These are phyloP conservation scores for Fusarium dlaminii DNA, from an alignment of 2,329 filamentous ascomycete species.

Conservation along the genomic window DNA sequence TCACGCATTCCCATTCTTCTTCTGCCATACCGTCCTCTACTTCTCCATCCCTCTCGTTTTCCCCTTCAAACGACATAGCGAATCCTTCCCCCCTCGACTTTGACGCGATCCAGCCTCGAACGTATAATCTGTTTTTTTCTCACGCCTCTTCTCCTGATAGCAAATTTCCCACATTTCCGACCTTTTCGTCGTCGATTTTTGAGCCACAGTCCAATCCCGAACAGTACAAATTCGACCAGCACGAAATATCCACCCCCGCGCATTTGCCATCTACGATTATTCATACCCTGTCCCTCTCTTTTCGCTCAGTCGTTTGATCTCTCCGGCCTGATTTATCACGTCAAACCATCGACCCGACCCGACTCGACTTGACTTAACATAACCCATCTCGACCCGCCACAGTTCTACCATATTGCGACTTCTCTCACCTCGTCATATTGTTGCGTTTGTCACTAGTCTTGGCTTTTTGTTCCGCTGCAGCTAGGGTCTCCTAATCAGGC, in stretches of 20 bases:
- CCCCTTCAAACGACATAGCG: slow-evolving; percentile 21
- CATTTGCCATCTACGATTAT: slow-evolving; percentile 31
- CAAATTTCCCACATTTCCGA: neutral
- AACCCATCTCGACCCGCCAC: slow-evolving; percentile 2
- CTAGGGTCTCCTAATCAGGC: neutral
- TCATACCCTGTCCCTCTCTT: slow-evolving; percentile 30
- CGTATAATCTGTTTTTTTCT: neutral
- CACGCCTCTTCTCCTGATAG: neutral
- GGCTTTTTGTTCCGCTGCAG: neutral
- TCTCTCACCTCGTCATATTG: neutral
- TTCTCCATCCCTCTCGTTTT: slow-evolving; percentile 30
- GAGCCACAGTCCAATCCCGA: slow-evolving; percentile 4
- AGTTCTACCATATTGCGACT: neutral
- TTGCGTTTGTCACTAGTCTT: neutral
- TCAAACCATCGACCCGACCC: neutral
- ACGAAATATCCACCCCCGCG: slow-evolving; percentile 36
- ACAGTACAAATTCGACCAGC: slow-evolving; percentile 27
- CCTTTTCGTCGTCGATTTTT: neutral
- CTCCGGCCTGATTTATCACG: slow-evolving; percentile 22
- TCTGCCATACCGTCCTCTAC: slow-evolving; percentile 31
- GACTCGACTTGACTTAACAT: neutral
- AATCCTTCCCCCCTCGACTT: slow-evolving; percentile 7
- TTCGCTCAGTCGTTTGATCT: slow-evolving; percentile 22
- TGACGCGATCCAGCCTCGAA: slow-evolving; percentile 1
- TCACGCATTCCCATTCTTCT: slow-evolving; percentile 36